Base-by-base conservation (phyloP, 495 filamentous ascomycete species). In the Usnea hakonensis region DNA sequence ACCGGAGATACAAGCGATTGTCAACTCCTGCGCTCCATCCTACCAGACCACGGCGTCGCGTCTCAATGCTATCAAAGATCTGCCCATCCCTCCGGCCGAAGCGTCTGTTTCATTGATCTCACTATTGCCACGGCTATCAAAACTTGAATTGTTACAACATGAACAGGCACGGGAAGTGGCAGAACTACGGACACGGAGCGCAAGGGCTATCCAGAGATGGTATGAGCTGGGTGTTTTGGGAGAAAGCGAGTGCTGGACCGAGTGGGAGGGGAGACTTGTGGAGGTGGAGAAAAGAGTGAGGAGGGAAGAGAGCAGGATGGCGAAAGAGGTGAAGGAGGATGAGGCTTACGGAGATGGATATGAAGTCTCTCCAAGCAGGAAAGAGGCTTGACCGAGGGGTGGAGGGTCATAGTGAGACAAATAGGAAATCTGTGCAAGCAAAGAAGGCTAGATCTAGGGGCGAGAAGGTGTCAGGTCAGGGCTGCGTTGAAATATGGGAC, bases 41-140 rank as follows among this genome's bases (percentile, higher is more conserved):
- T 96, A 88, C 74, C 87, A 87, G 21, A 81, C 86, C 26, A 90
- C 87, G 0, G 85, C 87, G 8, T 95, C 91, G 0, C 85, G 85
- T 11, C 82, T 95, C 10, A 87, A 86, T n/a, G 87, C 88, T 2
- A 83, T 92, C 21, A 79, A 82, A 36, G 91, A 95, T 75, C 83
- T 88, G 1, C 85, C 89, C 7, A 75, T 96, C 11, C 90, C 92
- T 3, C 81, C 88, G 44, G 78, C 89, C 0, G 75, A 83, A 41
- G 75, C 78, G 43, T 88, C 89, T n/a, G 78, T 85, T 3, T 74
- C 79, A 14, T 75, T 98, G 1, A 84, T 89, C 30, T 76, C 83
- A 23, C 76, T 95, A 2, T 76, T 84, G 28, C 90, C 91, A 16
- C 81, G 88, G 16, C 80, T 97, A 67, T 83, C 86, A 57, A 81